These are phyloP conservation scores for Magnaporthiopsis incrustans DNA, from an alignment of 2,329 filamentous ascomycete genomes.

Conservation along the genomic window DNA sequence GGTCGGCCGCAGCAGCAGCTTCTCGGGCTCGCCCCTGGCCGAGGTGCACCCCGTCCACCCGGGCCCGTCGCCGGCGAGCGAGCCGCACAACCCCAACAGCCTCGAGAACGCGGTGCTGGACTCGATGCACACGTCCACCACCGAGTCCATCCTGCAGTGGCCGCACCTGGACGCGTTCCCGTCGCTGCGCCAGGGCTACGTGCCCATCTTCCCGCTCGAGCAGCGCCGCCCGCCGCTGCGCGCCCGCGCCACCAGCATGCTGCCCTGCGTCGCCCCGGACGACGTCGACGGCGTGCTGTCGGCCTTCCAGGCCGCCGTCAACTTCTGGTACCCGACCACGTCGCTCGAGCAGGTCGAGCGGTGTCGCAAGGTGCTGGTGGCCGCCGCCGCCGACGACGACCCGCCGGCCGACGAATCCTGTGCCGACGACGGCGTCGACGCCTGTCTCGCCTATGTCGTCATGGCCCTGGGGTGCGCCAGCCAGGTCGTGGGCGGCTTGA, in stretches of 20 bases:
- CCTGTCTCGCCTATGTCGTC: constrained; percentile 12
- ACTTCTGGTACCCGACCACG: constrained; percentile 47
- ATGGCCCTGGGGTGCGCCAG: constrained; percentile 14
- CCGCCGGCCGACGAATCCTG: constrained; percentile 18
- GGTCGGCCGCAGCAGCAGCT: constrained; percentile 11
- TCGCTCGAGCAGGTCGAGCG: constrained; percentile 28
- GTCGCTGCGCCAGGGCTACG: constrained; percentile 31
- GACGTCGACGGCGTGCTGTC: constrained; percentile 33
- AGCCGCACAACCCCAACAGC: constrained; percentile 17
- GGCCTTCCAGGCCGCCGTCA: constrained; percentile 37
- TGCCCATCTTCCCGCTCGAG: constrained; percentile 40
- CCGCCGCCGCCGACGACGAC: background rate
- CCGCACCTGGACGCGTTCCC: constrained; percentile 38
- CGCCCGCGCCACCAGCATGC: constrained; percentile 25
- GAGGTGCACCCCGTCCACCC: constrained; percentile 10
- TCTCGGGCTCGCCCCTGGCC: constrained; percentile 13
- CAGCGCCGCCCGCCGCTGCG: constrained; percentile 29
- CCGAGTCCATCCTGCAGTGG: constrained; percentile 43
- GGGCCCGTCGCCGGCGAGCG: constrained; percentile 7
- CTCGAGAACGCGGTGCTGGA: constrained; percentile 41
- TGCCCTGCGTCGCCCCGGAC: constrained; percentile 32
- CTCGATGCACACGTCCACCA: constrained; percentile 41
- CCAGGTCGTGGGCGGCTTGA: constrained; percentile 5
- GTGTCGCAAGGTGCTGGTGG: background rate
- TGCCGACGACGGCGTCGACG: constrained; percentile 22